These are phyloP conservation scores for Pleurotus salmoneostramineus DNA, from an alignment of 768 basidiomycete species.

Conservation along the genomic window DNA sequence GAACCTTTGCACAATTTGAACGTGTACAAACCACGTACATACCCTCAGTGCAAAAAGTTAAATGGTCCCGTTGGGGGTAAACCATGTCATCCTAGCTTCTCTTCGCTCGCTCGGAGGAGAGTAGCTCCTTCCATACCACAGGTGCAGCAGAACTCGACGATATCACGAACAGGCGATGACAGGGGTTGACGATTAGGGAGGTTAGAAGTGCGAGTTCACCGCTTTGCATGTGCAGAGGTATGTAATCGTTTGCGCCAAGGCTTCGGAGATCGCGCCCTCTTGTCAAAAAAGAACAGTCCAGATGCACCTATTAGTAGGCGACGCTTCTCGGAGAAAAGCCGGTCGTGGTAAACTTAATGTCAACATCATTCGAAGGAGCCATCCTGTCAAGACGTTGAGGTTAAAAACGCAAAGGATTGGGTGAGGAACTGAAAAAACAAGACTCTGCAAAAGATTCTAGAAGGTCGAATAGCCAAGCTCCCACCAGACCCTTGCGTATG, in stretches of 20 bases:
- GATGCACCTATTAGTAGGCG: not conserved
- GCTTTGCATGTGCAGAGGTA: not conserved
- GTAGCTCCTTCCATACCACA: not conserved
- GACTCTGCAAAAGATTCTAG: not conserved
- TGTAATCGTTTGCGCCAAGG: not conserved
- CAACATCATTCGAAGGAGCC: not conserved
- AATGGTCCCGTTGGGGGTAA: not conserved
- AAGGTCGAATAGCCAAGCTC: not conserved
- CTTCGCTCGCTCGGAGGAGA: not conserved
- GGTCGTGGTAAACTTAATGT: not conserved
- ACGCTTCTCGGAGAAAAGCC: not conserved
- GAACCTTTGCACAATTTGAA: not conserved
- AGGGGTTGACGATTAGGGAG: not conserved
- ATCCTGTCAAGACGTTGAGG: conserved; percentile 3
- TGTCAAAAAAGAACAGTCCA: not conserved
- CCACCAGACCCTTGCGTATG: too few relatives aligned
- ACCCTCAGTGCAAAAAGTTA: not conserved
- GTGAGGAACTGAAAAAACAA: conserved; percentile 2
- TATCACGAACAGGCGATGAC: not conserved
- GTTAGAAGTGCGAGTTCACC: not conserved
- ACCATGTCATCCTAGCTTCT: not conserved
- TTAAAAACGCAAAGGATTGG: not conserved
- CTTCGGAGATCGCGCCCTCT: not conserved
- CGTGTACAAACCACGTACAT: not conserved
- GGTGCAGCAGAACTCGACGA: not conserved